A percentile compares a stretch with the other conserved stretches of the same genome.
Evolutionary conservation across 2,329 filamentous ascomycete species (phyloP).

Genomic region (Exophiala sp.): DNA sequence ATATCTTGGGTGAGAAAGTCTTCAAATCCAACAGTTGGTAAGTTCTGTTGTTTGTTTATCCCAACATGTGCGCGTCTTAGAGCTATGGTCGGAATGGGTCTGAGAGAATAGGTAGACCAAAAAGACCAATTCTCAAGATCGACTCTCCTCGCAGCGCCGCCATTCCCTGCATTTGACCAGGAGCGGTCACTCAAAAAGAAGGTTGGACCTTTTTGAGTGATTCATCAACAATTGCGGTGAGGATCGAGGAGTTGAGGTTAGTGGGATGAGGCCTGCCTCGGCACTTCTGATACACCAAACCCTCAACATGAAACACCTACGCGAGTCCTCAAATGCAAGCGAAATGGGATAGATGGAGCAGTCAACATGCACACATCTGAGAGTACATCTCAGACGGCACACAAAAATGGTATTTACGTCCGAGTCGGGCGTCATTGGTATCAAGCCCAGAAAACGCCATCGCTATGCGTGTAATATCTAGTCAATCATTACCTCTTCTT

Average conservation of each 20-base stretch:
- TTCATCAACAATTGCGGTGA: not conserved
- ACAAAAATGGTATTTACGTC: not conserved
- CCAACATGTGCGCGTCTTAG: not conserved
- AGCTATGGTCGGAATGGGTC: too few species aligned
- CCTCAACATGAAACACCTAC: not conserved
- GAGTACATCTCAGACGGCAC: too few species aligned
- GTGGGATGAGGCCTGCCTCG: not conserved
- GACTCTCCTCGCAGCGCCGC: too few species aligned
- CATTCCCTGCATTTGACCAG: too few species aligned
- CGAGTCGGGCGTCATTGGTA: too few species aligned
- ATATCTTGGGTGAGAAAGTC: too few species aligned
- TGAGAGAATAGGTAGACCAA: too few species aligned
- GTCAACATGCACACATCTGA: not conserved
- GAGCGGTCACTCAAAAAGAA: too few species aligned
- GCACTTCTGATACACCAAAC: not conserved
- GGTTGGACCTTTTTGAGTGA: too few species aligned
- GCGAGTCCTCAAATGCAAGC: not conserved
- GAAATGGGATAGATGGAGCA: not conserved
- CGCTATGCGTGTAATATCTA: slow-evolving; percentile 11
- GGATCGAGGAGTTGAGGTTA: not conserved
- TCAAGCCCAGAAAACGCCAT: slow-evolving; percentile 2
- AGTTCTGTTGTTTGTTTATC: not conserved
- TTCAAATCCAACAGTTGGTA: not conserved
- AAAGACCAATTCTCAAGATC: too few species aligned
- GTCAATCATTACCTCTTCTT: slow-evolving; percentile 24